A percentile compares a stretch with the other conserved stretches of the same genome.
Evolutionary conservation across 2,329 filamentous ascomycete genomes (phyloP).

Genomic region (Sordariomycetes sp.): DNA sequence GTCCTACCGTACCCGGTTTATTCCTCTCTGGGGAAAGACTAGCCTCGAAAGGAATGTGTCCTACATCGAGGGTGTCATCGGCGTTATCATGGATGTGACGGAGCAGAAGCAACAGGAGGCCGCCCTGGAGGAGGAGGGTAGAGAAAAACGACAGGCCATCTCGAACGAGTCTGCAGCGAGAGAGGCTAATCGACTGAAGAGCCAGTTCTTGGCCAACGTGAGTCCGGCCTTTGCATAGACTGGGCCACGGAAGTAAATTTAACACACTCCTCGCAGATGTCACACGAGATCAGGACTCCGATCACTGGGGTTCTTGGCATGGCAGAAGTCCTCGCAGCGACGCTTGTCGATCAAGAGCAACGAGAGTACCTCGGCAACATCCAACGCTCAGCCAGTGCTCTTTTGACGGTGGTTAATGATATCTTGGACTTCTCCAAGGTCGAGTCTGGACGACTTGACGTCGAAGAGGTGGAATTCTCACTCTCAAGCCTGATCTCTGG

Average conservation of each 20-base stretch:
- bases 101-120: constrained; percentile 53
- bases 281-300: constrained; percentile 66
- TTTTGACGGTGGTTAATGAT: constrained; percentile 82
- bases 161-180: constrained; percentile 69
- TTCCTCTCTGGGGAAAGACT: constrained; percentile 21
- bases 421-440: constrained; percentile 85
- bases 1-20: constrained; percentile 59
- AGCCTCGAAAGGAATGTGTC: constrained; percentile 17
- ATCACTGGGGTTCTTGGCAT: constrained; percentile 74
- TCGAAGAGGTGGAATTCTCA: constrained; percentile 71
- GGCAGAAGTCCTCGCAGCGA: constrained; percentile 47
- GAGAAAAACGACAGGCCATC: constrained; percentile 56
- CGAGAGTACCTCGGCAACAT: constrained; percentile 67
- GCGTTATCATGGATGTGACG: constrained; percentile 69
- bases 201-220: constrained; percentile 60
- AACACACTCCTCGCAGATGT: constrained; percentile 35
- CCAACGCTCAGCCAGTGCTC: constrained; percentile 63
- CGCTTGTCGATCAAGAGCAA: constrained; percentile 27
- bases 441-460: constrained; percentile 62
- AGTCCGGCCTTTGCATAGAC: constrained; percentile 7
- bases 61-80: constrained; percentile 58
- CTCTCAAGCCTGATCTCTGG: constrained; percentile 62
- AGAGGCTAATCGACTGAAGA: constrained; percentile 69
- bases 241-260: neutral
- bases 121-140: constrained; percentile 48